Evolutionary conservation across 306 rosid genomes (phyloP).

Genomic region (Prunus fruticosa): DNA sequence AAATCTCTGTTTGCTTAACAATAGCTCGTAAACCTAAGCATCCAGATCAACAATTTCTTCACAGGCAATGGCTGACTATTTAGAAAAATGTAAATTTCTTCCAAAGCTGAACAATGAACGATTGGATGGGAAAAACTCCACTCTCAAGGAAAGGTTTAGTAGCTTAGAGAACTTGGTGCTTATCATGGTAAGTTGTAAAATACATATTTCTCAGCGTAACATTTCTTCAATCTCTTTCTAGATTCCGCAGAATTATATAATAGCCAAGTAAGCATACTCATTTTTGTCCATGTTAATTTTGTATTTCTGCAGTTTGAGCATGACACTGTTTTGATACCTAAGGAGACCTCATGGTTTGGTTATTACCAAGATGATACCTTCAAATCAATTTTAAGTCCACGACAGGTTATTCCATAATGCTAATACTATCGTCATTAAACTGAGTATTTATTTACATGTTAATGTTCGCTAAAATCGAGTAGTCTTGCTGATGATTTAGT

Average conservation of each 20-base stretch:
- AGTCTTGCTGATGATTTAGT: no score
- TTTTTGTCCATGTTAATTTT: slow-evolving; percentile 4
- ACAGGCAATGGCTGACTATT: slow-evolving; percentile 66
- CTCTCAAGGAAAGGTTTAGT: slow-evolving; percentile 69
- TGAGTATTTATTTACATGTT: no score
- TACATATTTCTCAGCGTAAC: background rate
- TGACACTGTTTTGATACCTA: slow-evolving; percentile 73
- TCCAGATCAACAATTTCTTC: slow-evolving; percentile 19
- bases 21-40: background rate
- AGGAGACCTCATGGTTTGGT: slow-evolving; percentile 94
- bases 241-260: background rate
- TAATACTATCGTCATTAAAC: background rate
- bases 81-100: slow-evolving; percentile 70
- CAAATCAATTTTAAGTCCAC: slow-evolving; percentile 55
- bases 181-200: slow-evolving; percentile 61
- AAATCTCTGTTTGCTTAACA: background rate
- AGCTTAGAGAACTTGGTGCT: slow-evolving; percentile 81
- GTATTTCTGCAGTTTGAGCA: slow-evolving; percentile 58
- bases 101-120: slow-evolving; percentile 82
- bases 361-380: slow-evolving; percentile 77
- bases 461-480: no score
- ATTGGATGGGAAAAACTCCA: slow-evolving; percentile 59
- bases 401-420: slow-evolving; percentile 38
- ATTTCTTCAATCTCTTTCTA: background rate
- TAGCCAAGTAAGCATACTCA: background rate